Percentiles rank a stretch among this genome's conserved stretches.
Evolutionary conservation across 495 filamentous ascomycete genomes (phyloP).

Genomic region (Daldinia grandis): DNA sequence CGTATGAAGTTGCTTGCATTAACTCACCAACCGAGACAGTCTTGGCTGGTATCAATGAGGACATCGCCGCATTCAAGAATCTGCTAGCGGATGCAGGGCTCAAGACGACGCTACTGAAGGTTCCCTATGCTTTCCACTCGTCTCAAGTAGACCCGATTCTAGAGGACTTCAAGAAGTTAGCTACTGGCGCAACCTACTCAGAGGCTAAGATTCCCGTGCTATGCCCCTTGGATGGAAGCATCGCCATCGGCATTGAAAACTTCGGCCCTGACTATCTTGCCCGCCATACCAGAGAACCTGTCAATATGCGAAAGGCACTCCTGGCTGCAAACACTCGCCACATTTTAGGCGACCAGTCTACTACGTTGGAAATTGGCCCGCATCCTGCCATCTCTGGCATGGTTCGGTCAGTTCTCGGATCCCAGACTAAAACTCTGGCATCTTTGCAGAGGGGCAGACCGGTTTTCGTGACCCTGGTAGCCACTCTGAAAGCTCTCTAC

Average conservation of each 20-base stretch:
- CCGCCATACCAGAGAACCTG: neutral
- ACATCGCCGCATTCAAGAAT: constrained; percentile 60
- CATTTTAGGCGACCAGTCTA: constrained; percentile 59
- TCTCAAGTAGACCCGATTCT: constrained; percentile 71
- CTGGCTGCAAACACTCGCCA: constrained; percentile 26
- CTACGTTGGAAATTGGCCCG: constrained; percentile 65
- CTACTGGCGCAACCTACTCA: constrained; percentile 57
- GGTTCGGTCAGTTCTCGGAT: neutral
- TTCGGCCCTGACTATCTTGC: constrained; percentile 50
- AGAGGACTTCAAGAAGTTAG: constrained; percentile 59
- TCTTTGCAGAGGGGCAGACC: neutral
- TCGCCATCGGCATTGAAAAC: neutral
- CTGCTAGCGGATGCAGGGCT: constrained; percentile 55
- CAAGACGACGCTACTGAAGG: constrained; percentile 65
- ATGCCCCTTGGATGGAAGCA: constrained; percentile 45
- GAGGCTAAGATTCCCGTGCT: constrained; percentile 35
- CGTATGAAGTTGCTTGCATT: constrained; percentile 54
- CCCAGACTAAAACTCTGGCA: neutral
- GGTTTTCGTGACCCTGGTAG: neutral
- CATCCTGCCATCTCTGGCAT: constrained; percentile 47
- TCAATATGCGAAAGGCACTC: constrained; percentile 4
- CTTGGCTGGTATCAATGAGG: constrained; percentile 49
- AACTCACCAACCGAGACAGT: constrained; percentile 61
- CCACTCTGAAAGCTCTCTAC: constrained; percentile 25
- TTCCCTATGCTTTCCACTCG: constrained; percentile 76